Evolutionary conservation across 495 filamentous ascomycete genomes (phyloP).

Genomic region (Parathielavia appendiculata): DNA sequence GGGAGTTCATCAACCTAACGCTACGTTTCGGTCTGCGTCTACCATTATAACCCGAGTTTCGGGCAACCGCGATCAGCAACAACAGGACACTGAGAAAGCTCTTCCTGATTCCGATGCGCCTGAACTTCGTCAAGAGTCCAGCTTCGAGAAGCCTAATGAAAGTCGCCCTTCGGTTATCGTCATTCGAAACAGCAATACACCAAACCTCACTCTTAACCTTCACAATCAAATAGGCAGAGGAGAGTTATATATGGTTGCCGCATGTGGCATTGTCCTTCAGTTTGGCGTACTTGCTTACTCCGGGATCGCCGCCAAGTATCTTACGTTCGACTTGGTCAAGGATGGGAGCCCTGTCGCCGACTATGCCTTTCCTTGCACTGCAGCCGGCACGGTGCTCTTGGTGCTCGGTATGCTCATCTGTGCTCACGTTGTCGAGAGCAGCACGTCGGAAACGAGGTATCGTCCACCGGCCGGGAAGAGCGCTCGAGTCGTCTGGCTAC

Average conservation of each 20-base stretch:
- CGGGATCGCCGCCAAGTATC: background rate
- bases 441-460: slow-evolving; percentile 1
- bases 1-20: too few relatives aligned
- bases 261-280: slow-evolving; percentile 4
- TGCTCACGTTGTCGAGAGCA: slow-evolving; percentile 5
- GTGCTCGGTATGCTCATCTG: slow-evolving; percentile 1
- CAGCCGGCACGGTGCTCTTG: slow-evolving; percentile 7
- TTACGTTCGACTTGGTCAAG: background rate
- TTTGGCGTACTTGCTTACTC: slow-evolving; percentile 2
- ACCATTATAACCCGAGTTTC: too few relatives aligned
- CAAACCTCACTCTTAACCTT: slow-evolving; percentile 8
- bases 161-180: background rate
- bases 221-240: background rate
- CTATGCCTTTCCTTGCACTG: slow-evolving; percentile 15
- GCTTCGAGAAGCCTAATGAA: too few relatives aligned
- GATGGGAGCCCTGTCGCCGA: background rate
- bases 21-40: too few relatives aligned
- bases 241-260: slow-evolving; percentile 1
- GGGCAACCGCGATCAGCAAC: too few relatives aligned
- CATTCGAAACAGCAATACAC: slow-evolving; percentile 1
- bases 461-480: background rate
- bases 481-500: slow-evolving; percentile 9
- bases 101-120: too few relatives aligned
- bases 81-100: too few relatives aligned
- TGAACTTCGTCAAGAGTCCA: too few relatives aligned